Evolutionary conservation across 495 filamentous ascomycete genomes (phyloP), one percentile per base, ranked within the genome.

Genomic region (Penicillium turbatum): DNA sequence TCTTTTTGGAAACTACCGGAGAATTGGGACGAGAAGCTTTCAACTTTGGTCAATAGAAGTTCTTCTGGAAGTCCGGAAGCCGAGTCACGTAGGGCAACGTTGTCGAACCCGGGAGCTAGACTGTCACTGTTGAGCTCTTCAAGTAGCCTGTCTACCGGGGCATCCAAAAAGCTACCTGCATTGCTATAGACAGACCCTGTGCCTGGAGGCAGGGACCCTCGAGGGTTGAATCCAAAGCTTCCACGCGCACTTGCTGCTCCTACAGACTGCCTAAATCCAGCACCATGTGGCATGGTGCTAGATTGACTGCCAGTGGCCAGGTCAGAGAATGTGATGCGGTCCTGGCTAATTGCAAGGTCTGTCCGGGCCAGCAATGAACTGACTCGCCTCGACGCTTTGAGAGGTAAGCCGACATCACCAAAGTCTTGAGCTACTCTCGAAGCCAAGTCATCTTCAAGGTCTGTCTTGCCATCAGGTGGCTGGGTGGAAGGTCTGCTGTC

Each of bases 351-450:
- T 0, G 89, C 92, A 11, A 97, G 73, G 63, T 97, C 92, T 17
- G 91, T 86, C 57, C 92, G 79, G n/a, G 93, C 88, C 47, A 97
- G 80, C 54, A 97, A 75, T 32, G 93, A 97, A 68, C 93, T 97
- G 17, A 97, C 90, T 27, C 93, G 80, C 29, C 93, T 80, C 11
- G 90, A 93, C 37, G 89, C 84, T 66, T 88, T 84, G 17, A 82
- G 75, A 4, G 85, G 83, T 15, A 82, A 82, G 35, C 84, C 79
- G 27, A 82, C 79, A 40, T 79, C 76, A 19, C 85, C 87, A 53
- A 83, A 88, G 46, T 93, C 90, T 21, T 89, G 84, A 48, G 91
- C 89, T 16, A 98, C 70, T 5, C 88, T 82, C 10, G 86, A 83
- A 3, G 81, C 84, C 48, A 92, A 79, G 42, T 86, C 82, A 36